These are phyloP conservation scores for Talaromyces islandicus DNA, from an alignment of 2,329 filamentous ascomycete genomes.

Conservation along the genomic window DNA sequence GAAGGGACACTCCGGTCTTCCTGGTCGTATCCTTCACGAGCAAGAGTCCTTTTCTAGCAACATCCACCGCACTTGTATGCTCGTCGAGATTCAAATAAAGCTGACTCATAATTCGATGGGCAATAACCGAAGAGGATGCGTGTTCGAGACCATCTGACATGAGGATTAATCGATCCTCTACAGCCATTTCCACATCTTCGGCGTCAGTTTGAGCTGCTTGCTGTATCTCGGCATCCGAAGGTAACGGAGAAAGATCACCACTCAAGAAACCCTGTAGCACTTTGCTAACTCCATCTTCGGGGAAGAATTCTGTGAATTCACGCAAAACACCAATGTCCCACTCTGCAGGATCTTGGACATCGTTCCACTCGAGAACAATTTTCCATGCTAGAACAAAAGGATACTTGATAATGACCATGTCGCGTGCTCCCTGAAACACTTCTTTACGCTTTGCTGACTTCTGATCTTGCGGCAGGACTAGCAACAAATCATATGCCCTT, in stretches of 20 bases:
- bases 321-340: conserved; percentile 73
- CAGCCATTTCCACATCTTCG: conserved; percentile 48
- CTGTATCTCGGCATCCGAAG: conserved; percentile 38
- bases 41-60: conserved; percentile 67
- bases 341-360: conserved; percentile 65
- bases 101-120: conserved; percentile 74
- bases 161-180: conserved; percentile 73
- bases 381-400: conserved; percentile 87
- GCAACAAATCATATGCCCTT: conserved; percentile 71
- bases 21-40: conserved; percentile 55
- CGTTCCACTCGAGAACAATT: conserved; percentile 82
- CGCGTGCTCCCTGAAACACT: conserved; percentile 70
- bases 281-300: conserved; percentile 73
- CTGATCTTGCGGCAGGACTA: conserved; percentile 59
- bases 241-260: conserved; percentile 79
- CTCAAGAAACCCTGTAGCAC: conserved; percentile 76
- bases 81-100: conserved; percentile 84
- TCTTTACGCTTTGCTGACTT: conserved; percentile 67
- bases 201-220: conserved; percentile 48
- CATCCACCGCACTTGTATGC: conserved; percentile 72
- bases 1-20: conserved; percentile 63
- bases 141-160: conserved; percentile 68
- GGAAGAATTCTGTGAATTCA: conserved; percentile 78
- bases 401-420: conserved; percentile 95
- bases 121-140: conserved; percentile 65